A percentile compares a stretch with the other conserved stretches of the same genome.
Conservation (phyloP, 768 basidiomycete genomes). For the Tulasnella sp. region DNA sequence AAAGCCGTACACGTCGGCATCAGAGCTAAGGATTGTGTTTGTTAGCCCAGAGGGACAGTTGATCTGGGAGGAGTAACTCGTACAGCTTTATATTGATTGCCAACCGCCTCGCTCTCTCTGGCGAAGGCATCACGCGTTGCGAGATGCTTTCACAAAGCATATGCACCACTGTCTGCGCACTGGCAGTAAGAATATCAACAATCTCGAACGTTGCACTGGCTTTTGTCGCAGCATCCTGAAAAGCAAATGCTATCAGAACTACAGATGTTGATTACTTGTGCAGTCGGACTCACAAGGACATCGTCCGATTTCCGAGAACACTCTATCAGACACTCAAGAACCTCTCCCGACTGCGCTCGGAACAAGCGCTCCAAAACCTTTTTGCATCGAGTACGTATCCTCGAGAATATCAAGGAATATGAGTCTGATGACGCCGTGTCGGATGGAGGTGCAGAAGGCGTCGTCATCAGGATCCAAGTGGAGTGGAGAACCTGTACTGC, state of each 20-base stretch:
- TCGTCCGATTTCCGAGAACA: slow-evolving; percentile 61
- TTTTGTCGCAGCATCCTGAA: slow-evolving; percentile 18
- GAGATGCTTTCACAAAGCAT: slow-evolving; percentile 80
- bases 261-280: neutral
- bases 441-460: neutral
- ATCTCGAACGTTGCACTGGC: slow-evolving; percentile 63
- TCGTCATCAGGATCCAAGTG: slow-evolving; percentile 46
- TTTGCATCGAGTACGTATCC: slow-evolving; percentile 58
- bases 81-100: slow-evolving; percentile 59
- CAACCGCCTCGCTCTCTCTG: slow-evolving; percentile 53
- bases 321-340: slow-evolving; percentile 72
- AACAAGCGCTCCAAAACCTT: slow-evolving; percentile 80
- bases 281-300: slow-evolving; percentile 27
- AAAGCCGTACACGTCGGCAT: slow-evolving; percentile 68
- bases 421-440: slow-evolving; percentile 50
- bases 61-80: slow-evolving; percentile 22
- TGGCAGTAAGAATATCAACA: slow-evolving; percentile 71
- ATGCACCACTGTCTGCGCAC: slow-evolving; percentile 76
- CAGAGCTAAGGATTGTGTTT: slow-evolving; percentile 41
- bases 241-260: neutral
- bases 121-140: slow-evolving; percentile 41
- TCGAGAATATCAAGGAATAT: slow-evolving; percentile 51
- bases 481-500: slow-evolving; percentile 67
- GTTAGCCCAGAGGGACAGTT: slow-evolving; percentile 9
- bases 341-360: slow-evolving; percentile 65